These are phyloP conservation scores for Diddensiella transvaalensis DNA, from an alignment of 805 yeast genomes.

Conservation along the genomic window DNA sequence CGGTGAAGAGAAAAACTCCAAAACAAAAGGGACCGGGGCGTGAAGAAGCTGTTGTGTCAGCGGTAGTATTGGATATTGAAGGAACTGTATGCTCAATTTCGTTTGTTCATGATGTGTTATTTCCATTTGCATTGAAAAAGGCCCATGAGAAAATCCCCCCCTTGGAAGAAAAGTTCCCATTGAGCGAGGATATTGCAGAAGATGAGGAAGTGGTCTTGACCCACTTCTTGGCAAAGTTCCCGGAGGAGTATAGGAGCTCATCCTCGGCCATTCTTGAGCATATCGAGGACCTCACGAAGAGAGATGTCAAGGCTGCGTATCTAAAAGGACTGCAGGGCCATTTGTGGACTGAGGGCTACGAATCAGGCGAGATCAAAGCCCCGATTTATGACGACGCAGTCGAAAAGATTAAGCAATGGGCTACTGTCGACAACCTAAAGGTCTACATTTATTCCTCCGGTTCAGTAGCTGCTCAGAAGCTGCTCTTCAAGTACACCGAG, in stretches of 20 bases:
- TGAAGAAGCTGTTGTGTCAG: background rate
- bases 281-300: slow-evolving; percentile 53
- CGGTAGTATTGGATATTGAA: slow-evolving; percentile 67
- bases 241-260: slow-evolving; percentile 33
- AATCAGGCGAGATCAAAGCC: slow-evolving; percentile 67
- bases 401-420: slow-evolving; percentile 47
- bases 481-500: slow-evolving; percentile 57
- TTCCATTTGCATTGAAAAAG: slow-evolving; percentile 60
- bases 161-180: slow-evolving; percentile 26
- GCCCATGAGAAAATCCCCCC: slow-evolving; percentile 25
- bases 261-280: slow-evolving; percentile 35
- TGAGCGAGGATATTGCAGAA: slow-evolving; percentile 13
- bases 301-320: slow-evolving; percentile 73
- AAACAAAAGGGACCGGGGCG: background rate
- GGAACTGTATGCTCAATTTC: slow-evolving; percentile 92
- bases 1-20: background rate
- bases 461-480: slow-evolving; percentile 78
- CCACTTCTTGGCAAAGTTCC: slow-evolving; percentile 44
- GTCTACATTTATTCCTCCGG: slow-evolving; percentile 87
- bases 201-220: slow-evolving; percentile 3
- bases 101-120: slow-evolving; percentile 72
- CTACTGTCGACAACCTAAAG: slow-evolving; percentile 5
- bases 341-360: slow-evolving; percentile 80
- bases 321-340: slow-evolving; percentile 79
- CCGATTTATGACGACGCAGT: slow-evolving; percentile 77